Conservation (phyloP, 768 basidiomycete species). For the Lyophyllum atratum region DNA sequence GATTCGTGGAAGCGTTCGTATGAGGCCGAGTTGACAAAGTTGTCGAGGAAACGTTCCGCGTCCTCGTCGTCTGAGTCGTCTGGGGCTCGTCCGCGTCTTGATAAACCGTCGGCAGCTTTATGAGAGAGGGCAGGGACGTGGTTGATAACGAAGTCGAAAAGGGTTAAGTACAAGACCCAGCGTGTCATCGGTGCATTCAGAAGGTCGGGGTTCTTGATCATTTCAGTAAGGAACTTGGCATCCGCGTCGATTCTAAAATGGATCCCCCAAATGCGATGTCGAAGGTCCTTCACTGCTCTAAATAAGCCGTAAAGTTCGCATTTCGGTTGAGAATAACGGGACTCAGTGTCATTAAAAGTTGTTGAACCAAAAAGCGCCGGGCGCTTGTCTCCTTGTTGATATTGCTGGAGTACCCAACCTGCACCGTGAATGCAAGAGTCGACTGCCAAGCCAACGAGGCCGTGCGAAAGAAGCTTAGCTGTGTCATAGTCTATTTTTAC, state of each 20-base stretch:
- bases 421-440: slow-evolving; percentile 33
- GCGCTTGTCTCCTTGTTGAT: slow-evolving; percentile 16
- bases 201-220: slow-evolving; percentile 36
- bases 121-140: slow-evolving; percentile 34
- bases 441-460: slow-evolving; percentile 30
- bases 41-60: slow-evolving; percentile 28
- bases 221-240: slow-evolving; percentile 34
- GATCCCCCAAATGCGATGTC: slow-evolving; percentile 31
- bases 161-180: slow-evolving; percentile 37
- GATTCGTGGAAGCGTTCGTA: no score
- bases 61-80: slow-evolving; percentile 22
- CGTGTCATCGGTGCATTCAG: slow-evolving; percentile 36
- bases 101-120: slow-evolving; percentile 36
- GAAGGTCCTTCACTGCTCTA: slow-evolving; percentile 27
- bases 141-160: slow-evolving; percentile 36
- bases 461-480: slow-evolving; percentile 2
- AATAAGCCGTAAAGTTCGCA: slow-evolving; percentile 39
- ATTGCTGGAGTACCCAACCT: slow-evolving; percentile 37
- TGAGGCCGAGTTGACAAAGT: slow-evolving; percentile 17
- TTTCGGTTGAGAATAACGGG: slow-evolving; percentile 37
- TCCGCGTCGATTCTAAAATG: slow-evolving; percentile 35
- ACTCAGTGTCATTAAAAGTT: slow-evolving; percentile 33
- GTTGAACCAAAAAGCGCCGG: slow-evolving; percentile 32
- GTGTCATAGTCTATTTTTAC: slow-evolving; percentile 31
- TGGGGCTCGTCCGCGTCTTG: slow-evolving; percentile 13